These are phyloP conservation scores for Globisporangium parvum DNA, from an alignment of 352 stramenopile genomes.

Conservation along the genomic window DNA sequence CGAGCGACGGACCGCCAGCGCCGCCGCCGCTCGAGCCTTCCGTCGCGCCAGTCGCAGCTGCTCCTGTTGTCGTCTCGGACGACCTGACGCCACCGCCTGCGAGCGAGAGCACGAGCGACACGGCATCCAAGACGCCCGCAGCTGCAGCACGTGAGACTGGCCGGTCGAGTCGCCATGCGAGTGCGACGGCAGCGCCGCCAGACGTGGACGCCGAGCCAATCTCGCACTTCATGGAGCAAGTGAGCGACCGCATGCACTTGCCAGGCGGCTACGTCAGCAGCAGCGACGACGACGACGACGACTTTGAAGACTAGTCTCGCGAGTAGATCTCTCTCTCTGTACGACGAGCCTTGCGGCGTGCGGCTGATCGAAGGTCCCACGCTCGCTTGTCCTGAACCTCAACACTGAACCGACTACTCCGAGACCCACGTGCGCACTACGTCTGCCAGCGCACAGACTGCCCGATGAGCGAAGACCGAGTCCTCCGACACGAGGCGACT, in stretches of 20 bases:
- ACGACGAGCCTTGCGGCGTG: background rate
- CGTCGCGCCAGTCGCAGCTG: slow-evolving; percentile 3
- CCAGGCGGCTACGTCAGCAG: slow-evolving; percentile 5
- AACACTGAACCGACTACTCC: no score
- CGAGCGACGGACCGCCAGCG: slow-evolving; percentile 33
- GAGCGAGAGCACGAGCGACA: no score
- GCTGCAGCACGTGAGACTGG: no score
- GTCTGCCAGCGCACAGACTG: no score
- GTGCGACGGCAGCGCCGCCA: no score
- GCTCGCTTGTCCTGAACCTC: no score
- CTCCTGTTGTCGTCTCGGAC: background rate
- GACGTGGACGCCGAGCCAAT: slow-evolving; percentile 7
- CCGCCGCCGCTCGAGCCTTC: slow-evolving; percentile 19
- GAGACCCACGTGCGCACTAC: no score
- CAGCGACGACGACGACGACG: slow-evolving; percentile 24
- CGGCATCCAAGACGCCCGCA: background rate
- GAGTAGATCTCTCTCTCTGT: background rate
- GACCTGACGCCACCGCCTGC: no score
- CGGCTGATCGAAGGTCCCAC: slow-evolving; percentile 13
- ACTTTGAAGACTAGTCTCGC: slow-evolving; percentile 19
- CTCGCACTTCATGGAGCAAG: slow-evolving; percentile 11
- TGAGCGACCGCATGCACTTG: slow-evolving; percentile 1
- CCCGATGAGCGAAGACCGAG: background rate
- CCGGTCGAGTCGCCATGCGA: background rate
- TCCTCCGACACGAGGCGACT: no score